A percentile compares a stretch with the other conserved stretches of the same genome.
phyloP scores from a whole-genome alignment of 139 green algal species.

The Picochlorum costavermella region DNA sequence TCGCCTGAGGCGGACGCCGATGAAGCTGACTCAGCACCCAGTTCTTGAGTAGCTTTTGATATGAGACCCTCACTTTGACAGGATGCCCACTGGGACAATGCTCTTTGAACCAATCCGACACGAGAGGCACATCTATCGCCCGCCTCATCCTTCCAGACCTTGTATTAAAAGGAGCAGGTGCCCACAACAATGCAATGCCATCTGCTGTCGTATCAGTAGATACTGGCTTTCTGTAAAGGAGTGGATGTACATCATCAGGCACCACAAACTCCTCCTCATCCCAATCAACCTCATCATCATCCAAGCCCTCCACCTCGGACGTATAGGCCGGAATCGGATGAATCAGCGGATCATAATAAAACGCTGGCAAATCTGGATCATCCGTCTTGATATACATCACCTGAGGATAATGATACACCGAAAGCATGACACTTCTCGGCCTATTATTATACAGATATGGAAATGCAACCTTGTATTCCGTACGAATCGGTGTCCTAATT shows the following conservation, averaged over 20 bases:
- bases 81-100: slow-evolving; percentile 84
- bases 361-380: slow-evolving; percentile 97
- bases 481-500: slow-evolving; percentile 84
- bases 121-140: slow-evolving; percentile 90
- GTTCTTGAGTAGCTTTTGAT: slow-evolving; percentile 99
- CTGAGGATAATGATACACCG: slow-evolving; percentile 87
- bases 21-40: slow-evolving; percentile 92
- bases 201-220: slow-evolving; percentile 73
- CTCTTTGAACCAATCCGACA: slow-evolving; percentile 92
- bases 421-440: slow-evolving; percentile 84
- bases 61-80: slow-evolving; percentile 93
- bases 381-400: slow-evolving; percentile 99
- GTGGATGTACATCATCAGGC: slow-evolving; percentile 71
- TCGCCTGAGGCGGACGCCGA: slow-evolving; percentile 69
- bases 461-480: slow-evolving; percentile 93
- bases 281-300: slow-evolving; percentile 51
- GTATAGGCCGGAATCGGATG: slow-evolving; percentile 93
- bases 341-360: slow-evolving; percentile 99
- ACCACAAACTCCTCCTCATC: slow-evolving; percentile 84
- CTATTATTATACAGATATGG: slow-evolving; percentile 99
- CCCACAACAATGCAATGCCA: slow-evolving; percentile 91
- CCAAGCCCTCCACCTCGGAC: slow-evolving; percentile 17
- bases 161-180: slow-evolving; percentile 88
- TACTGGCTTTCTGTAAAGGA: slow-evolving; percentile 40
- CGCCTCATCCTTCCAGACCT: slow-evolving; percentile 77